Evolutionary conservation across 805 yeast genomes (phyloP), one percentile per base, ranked within the genome.

Genomic region (Schwanniomyces yamadae): DNA sequence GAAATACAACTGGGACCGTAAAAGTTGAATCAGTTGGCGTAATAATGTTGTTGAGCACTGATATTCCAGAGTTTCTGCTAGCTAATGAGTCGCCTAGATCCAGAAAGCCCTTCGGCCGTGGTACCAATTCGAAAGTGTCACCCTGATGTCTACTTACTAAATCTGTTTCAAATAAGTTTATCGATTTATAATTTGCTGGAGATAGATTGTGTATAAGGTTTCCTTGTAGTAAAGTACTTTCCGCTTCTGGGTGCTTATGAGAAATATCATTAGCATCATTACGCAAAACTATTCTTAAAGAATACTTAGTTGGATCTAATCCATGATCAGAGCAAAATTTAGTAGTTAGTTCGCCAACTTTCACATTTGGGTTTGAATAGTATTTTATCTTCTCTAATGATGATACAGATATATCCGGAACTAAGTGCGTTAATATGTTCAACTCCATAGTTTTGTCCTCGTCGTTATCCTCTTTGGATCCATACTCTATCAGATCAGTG

Each of bases 241-340:
- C 34, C 10, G 28, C 13, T 25, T 30, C 21, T 11, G 14, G 19
- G 19, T 27, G 12, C 12, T 22, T 21, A 9, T 28, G 15, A 11
- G 24, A 13, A 6, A 28, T 21, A 17, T 29, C 14, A 32, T 18
- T 33, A 20, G 22, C 22, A 2, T 30, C 24, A 2, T 8, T 26
- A 8, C 11, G 12, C 26, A 21, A 28, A 7, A 49, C 34, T 21
- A 53, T 50, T 16, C 50, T 54, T 14, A 66, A 50, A 27, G 39
- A 44, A 40, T 57, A 66, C 28, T 48, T 50, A 0, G 50, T 24
- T 3, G 57, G 42, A 24, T 59, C 58, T 16, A 66, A 48, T 16
- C 57, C 56, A 19, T 52, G 48, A 24, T 53, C 52, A 17, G 44
- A 25, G 46, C 72, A 63, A 34, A 64, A 45, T 14, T 55, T 57